phyloP scores from a whole-genome alignment of 768 basidiomycete genomes.

The Suillus tomentosus region DNA sequence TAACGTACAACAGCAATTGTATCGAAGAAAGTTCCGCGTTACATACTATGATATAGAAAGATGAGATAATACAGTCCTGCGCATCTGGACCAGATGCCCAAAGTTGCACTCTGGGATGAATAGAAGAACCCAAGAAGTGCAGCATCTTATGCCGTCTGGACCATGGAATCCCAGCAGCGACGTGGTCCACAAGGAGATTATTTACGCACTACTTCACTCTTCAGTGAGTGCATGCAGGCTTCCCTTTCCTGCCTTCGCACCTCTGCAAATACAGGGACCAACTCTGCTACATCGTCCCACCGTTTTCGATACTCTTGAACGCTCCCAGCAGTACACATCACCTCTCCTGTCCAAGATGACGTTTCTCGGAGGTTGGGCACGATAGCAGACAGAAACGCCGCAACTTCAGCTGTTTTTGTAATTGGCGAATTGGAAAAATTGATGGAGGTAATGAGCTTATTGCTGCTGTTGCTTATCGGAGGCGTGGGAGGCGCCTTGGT shows the following conservation, averaged over 20 bases:
- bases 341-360: conserved; percentile 25
- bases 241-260: conserved; percentile 8
- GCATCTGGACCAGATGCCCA: not conserved
- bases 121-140: not conserved
- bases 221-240: not conserved
- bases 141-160: too few relatives aligned
- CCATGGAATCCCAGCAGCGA: not conserved
- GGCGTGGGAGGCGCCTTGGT: conserved; percentile 22
- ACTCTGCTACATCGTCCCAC: not conserved
- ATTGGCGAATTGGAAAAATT: conserved; percentile 34
- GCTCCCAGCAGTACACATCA: not conserved
- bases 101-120: not conserved
- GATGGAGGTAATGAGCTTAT: conserved; percentile 25
- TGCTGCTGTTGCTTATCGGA: not conserved
- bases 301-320: not conserved
- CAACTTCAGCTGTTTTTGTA: conserved; percentile 29
- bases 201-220: not conserved
- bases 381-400: conserved; percentile 30
- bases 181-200: not conserved
- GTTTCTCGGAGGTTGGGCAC: conserved; percentile 33
- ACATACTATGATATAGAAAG: not conserved
- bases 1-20: not conserved
- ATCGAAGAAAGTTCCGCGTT: not conserved
- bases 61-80: not conserved
- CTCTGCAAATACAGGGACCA: conserved; percentile 3